Conservation (phyloP, 2,329 filamentous ascomycete genomes). For the Pseudocercospora eumusae region DNA sequence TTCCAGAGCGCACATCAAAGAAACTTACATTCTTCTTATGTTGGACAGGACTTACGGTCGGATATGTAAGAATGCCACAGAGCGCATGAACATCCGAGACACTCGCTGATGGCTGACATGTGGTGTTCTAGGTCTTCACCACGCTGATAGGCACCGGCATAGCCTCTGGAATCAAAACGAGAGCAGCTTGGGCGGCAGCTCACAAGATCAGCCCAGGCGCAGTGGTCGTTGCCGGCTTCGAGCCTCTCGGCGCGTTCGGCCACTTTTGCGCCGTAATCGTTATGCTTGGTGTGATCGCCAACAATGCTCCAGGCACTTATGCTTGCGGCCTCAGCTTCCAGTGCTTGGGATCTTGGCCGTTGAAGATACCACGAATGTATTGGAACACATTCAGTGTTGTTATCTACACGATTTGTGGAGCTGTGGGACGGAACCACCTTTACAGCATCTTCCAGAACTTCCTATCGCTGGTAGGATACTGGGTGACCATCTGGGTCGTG, state of each 20-base stretch:
- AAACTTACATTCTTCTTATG: conserved; percentile 44
- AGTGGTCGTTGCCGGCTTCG: conserved; percentile 44
- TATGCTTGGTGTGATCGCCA: conserved; percentile 47
- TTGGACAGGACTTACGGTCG: conserved; percentile 38
- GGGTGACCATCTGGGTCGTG: conserved; percentile 47
- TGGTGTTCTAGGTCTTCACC: conserved; percentile 29
- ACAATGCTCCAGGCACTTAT: conserved; percentile 50
- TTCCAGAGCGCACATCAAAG: conserved; percentile 41
- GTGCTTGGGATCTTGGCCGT: conserved; percentile 40
- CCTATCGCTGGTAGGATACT: conserved; percentile 51
- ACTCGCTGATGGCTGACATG: background rate
- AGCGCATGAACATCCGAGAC: too few species aligned
- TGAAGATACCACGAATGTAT: conserved; percentile 24
- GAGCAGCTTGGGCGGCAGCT: conserved; percentile 36
- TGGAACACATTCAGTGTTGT: conserved; percentile 30
- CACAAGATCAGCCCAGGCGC: conserved; percentile 42
- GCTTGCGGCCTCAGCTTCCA: conserved; percentile 48
- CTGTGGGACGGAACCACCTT: conserved; percentile 48
- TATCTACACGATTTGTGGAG: conserved; percentile 48
- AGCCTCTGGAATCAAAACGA: conserved; percentile 26
- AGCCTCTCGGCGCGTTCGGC: conserved; percentile 45
- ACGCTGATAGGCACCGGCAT: conserved; percentile 45
- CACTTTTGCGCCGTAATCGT: conserved; percentile 48
- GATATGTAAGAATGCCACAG: conserved; percentile 28
- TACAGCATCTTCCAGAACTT: conserved; percentile 51